These are phyloP conservation scores for Mycena belliarum DNA, from an alignment of 768 basidiomycete species.

Conservation along the genomic window DNA sequence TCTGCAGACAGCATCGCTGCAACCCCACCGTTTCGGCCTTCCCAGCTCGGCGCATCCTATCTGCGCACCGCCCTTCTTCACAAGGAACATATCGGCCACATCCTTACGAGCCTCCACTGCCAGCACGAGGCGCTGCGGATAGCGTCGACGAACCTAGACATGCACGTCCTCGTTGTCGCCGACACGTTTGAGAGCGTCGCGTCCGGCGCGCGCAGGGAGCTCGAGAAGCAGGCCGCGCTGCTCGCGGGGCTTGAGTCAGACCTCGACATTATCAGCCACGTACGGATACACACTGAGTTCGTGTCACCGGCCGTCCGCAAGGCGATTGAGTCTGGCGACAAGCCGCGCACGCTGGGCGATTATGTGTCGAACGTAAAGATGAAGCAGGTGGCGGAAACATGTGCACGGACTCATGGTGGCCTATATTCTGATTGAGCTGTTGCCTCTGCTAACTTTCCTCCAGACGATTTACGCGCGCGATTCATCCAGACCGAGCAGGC, in stretches of 20 bases:
- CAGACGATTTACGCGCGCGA: slow-evolving; percentile 60
- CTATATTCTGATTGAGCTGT: no score
- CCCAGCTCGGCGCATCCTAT: slow-evolving; percentile 67
- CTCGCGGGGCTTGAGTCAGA: slow-evolving; percentile 70
- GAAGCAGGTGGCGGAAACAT: slow-evolving; percentile 76
- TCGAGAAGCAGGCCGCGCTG: slow-evolving; percentile 64
- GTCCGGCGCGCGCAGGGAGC: slow-evolving; percentile 56
- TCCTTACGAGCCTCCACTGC: slow-evolving; percentile 52
- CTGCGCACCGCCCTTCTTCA: slow-evolving; percentile 64
- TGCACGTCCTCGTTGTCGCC: slow-evolving; percentile 67
- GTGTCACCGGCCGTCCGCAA: slow-evolving; percentile 65
- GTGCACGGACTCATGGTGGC: slow-evolving; percentile 70
- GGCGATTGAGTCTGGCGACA: slow-evolving; percentile 72
- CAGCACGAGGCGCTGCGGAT: slow-evolving; percentile 75
- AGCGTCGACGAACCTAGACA: slow-evolving; percentile 71
- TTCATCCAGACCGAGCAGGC: slow-evolving; percentile 57
- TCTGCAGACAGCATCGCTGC: slow-evolving; percentile 56
- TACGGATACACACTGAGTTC: slow-evolving; percentile 75
- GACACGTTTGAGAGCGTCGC: slow-evolving; percentile 71
- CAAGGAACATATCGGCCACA: slow-evolving; percentile 58
- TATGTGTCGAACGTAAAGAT: slow-evolving; percentile 81
- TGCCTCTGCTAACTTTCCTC: background rate
- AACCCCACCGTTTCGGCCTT: slow-evolving; percentile 72
- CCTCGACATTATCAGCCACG: slow-evolving; percentile 64
- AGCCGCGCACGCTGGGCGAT: slow-evolving; percentile 70